These are phyloP conservation scores for Chalara sp. DNA, from an alignment of 2,329 filamentous ascomycete species.

Conservation along the genomic window DNA sequence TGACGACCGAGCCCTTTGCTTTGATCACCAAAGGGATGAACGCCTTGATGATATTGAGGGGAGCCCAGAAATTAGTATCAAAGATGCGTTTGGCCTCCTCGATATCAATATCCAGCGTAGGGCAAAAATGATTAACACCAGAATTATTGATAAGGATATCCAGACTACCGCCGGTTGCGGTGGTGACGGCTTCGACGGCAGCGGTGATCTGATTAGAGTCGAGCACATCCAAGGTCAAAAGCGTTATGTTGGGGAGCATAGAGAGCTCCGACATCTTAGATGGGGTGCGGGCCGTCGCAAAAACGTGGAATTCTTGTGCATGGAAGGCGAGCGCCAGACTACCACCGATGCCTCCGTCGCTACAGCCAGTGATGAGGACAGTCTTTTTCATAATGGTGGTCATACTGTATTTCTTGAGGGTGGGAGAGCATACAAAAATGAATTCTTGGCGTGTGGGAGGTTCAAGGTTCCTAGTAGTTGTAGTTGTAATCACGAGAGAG, in stretches of 20 bases:
- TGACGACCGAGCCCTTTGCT: conserved; percentile 22
- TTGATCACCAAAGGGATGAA: conserved; percentile 21
- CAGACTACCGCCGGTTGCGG: conserved; percentile 30
- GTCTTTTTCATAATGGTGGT: conserved; percentile 5
- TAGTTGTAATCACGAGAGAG: too few species aligned
- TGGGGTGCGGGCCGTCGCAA: conserved; percentile 31
- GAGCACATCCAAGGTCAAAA: conserved; percentile 34
- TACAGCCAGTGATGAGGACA: conserved; percentile 32
- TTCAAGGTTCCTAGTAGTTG: too few species aligned
- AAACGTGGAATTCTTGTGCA: conserved; percentile 28
- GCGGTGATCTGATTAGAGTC: conserved; percentile 26
- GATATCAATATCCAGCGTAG: conserved; percentile 24
- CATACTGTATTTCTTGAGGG: background rate
- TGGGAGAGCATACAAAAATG: too few species aligned
- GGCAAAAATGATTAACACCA: conserved; percentile 25
- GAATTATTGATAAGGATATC: conserved; percentile 40
- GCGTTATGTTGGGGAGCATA: conserved; percentile 27
- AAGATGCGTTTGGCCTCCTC: conserved; percentile 16
- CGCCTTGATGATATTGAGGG: conserved; percentile 21
- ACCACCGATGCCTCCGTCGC: conserved; percentile 31
- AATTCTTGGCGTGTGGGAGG: too few species aligned
- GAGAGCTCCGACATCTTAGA: conserved; percentile 29
- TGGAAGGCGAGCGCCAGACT: conserved; percentile 31
- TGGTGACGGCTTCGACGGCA: conserved; percentile 25
- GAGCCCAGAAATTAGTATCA: conserved; percentile 25